Evolutionary conservation across 805 yeast species (phyloP).

Genomic region (Ogataea angusta): DNA sequence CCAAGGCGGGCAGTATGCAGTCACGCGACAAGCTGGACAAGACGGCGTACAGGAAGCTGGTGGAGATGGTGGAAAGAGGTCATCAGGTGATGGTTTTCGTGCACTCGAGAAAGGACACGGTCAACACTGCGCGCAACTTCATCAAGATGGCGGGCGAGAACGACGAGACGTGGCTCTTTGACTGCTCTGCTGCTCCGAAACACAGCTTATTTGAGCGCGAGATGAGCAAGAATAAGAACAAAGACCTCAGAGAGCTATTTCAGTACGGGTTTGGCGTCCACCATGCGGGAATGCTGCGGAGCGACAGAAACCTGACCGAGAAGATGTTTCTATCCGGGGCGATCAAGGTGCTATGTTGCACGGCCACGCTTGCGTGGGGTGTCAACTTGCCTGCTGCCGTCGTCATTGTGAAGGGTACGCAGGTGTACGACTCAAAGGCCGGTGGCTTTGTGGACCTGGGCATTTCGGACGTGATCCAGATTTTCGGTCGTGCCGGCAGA

Average conservation of each 20-base stretch:
- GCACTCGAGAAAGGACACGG: constrained; percentile 91
- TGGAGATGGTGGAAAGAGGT: constrained; percentile 62
- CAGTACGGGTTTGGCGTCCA: constrained; percentile 86
- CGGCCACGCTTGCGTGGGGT: constrained; percentile 99
- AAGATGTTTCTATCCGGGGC: constrained; percentile 83
- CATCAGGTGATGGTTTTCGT: constrained; percentile 96
- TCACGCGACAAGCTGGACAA: constrained; percentile 71
- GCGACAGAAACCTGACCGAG: constrained; percentile 88
- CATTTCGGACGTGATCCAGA: constrained; percentile 94
- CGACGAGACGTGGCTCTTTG: constrained; percentile 56
- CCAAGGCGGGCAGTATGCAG: constrained; percentile 75
- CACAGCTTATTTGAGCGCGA: constrained; percentile 56
- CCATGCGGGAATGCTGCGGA: constrained; percentile 94
- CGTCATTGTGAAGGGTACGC: constrained; percentile 94
- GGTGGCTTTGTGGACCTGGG: constrained; percentile 96
- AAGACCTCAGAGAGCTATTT: constrained; percentile 78
- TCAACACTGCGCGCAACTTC: constrained; percentile 72
- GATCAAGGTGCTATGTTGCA: constrained; percentile 86
- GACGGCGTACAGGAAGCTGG: constrained; percentile 71
- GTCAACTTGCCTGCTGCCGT: constrained; percentile 98
- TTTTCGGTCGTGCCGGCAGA: constrained; percentile 98
- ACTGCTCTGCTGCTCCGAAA: constrained; percentile 44
- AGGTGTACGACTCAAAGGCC: constrained; percentile 87
- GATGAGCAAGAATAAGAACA: constrained; percentile 65
- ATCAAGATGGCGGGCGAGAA: constrained; percentile 63